Base-by-base conservation (phyloP, 176 grass and related monocot genomes). In the Musa beccarii region DNA sequence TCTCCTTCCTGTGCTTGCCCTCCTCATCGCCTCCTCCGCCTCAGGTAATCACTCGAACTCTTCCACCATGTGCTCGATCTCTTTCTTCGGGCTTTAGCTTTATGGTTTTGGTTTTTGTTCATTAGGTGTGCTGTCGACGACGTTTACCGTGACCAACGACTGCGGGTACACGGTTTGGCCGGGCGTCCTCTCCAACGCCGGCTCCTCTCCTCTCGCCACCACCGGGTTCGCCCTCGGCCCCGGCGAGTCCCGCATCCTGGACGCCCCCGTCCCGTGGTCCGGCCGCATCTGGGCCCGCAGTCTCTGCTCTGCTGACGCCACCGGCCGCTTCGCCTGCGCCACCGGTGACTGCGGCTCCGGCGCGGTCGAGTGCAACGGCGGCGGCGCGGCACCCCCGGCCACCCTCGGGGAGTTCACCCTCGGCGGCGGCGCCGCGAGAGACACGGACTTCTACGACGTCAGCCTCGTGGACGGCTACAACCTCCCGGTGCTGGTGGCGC, bases 381-480 rank as follows among this genome's bases (percentile, higher is more conserved):
- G 66, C 2, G 87, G 87, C 0, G 87, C 90, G 8, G 77, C 53
- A 2, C 72, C 87, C 7, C 90, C 84, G 0, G 55, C 81, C 34
- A 88, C 86, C 11, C 86, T 92, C 25, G 89, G 81, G 0, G 89
- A 92, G 86, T 92, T 92, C 83, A 92, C 89, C 13, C 84, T 89
- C 50, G 49, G 77, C n/a, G 89, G 89, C 11, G 75, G 78, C 20
- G 89, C 77, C 63, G 68, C 69, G 1, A 79, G 74, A 8, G 80
- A 79, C 63, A 82, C 78, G 84, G 90, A 99, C 80, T 99, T 99
- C 81, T 99, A 89, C 83, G 96, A 99, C 76, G 96, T 95, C 56
- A 99, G 96, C 76, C 85, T 99, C 50, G 96, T 99, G 20, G 91
- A 99, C 78, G 96, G 96, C 65, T 88, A 73, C 65, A 88, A 80